Conservation (phyloP, 768 basidiomycete genomes). For the Daedaleopsis sinensis region DNA sequence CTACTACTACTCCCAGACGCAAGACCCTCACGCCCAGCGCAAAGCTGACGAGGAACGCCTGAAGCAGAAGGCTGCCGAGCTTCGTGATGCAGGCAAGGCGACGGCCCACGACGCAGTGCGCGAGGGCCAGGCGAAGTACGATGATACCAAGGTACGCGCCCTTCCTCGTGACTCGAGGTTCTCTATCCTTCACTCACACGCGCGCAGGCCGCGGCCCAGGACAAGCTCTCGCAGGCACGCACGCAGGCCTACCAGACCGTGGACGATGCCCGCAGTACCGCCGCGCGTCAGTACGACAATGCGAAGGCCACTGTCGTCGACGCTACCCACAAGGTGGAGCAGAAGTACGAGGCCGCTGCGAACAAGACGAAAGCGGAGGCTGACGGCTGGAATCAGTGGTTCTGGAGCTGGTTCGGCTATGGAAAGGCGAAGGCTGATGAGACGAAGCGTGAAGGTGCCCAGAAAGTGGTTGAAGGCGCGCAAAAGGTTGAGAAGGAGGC, state of each 20-base stretch:
- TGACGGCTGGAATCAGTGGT: constrained; percentile 35
- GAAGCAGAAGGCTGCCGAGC: constrained; percentile 32
- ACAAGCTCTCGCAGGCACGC: constrained; percentile 32
- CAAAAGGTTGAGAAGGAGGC: constrained; percentile 35
- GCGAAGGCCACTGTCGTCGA: constrained; percentile 26
- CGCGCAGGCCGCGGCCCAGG: constrained; percentile 25
- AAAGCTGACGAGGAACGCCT: constrained; percentile 37
- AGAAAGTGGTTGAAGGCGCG: constrained; percentile 32
- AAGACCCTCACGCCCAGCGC: constrained; percentile 25
- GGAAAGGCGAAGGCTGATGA: constrained; percentile 38
- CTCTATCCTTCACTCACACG: background rate
- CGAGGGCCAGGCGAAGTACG: constrained; percentile 37
- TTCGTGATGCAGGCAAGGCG: constrained; percentile 35
- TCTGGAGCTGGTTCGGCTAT: constrained; percentile 44
- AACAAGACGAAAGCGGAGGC: constrained; percentile 31
- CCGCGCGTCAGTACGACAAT: constrained; percentile 26
- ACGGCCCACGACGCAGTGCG: constrained; percentile 31
- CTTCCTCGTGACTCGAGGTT: background rate
- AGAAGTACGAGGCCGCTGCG: constrained; percentile 32
- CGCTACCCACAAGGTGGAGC: constrained; percentile 33
- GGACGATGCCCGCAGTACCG: constrained; percentile 31
- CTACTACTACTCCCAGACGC: constrained; percentile 36
- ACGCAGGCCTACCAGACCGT: constrained; percentile 31
- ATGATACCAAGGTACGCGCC: constrained; percentile 38
- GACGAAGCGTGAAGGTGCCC: constrained; percentile 30